These are phyloP conservation scores for Neonectria faginata DNA, from an alignment of 2,329 filamentous ascomycete genomes.

Conservation along the genomic window DNA sequence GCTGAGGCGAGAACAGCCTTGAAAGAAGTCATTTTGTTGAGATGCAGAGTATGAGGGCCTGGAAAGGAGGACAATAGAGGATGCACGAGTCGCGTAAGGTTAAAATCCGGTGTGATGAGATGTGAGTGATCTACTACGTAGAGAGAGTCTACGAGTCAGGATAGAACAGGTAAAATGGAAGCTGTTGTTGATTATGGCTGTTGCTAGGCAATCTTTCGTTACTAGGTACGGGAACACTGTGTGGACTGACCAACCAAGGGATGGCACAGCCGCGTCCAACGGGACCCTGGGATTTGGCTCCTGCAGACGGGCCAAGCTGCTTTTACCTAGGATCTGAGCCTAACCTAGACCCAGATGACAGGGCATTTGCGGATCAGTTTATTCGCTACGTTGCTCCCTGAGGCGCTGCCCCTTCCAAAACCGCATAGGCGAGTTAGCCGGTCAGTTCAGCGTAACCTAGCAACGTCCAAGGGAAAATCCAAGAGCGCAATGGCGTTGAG, in stretches of 20 bases:
- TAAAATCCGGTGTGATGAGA: neutral
- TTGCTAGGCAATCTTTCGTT: conserved; percentile 35
- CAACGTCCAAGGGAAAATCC: neutral
- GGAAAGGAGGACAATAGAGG: neutral
- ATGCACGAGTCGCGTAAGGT: neutral
- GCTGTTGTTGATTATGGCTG: conserved; percentile 13
- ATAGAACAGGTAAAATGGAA: conserved; percentile 23
- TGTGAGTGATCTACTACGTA: neutral
- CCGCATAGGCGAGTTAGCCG: neutral
- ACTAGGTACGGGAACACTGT: neutral
- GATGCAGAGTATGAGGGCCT: neutral
- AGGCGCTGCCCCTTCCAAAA: neutral
- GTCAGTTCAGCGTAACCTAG: neutral
- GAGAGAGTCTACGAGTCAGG: neutral
- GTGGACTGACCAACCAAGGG: conserved; percentile 11
- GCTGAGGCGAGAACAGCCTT: conserved; percentile 42
- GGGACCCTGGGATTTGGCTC: neutral
- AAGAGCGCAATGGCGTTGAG: conserved; percentile 4
- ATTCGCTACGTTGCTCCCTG: neutral
- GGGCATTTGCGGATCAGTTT: neutral
- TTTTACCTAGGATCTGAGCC: neutral
- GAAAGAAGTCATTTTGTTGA: conserved; percentile 46
- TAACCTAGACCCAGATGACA: neutral
- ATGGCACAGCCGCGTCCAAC: conserved; percentile 12
- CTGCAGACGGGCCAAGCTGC: conserved; percentile 27